Percentiles rank a stretch among this genome's conserved stretches.
Conservation (phyloP, 2,329 filamentous ascomycete species). For the Ceratocystis variospora region DNA sequence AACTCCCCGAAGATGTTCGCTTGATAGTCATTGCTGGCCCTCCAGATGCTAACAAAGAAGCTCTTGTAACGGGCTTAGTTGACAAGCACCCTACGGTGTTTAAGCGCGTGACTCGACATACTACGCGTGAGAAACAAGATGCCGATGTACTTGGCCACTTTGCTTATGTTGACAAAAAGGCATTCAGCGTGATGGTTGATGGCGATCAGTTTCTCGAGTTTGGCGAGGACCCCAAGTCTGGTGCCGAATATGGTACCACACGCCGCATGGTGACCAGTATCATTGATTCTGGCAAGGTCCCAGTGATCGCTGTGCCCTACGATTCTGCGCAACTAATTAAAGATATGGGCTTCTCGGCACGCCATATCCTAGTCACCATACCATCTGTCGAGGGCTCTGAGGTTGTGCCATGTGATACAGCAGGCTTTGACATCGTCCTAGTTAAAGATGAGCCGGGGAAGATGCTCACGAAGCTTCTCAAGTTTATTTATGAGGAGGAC, state of each 20-base stretch:
- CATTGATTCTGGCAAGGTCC: slow-evolving; percentile 43
- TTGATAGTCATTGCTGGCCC: slow-evolving; percentile 57
- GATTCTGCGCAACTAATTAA: slow-evolving; percentile 36
- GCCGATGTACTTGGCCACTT: slow-evolving; percentile 41
- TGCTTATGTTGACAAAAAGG: slow-evolving; percentile 41
- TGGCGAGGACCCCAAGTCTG: slow-evolving; percentile 34
- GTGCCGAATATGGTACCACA: slow-evolving; percentile 41
- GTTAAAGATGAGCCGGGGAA: slow-evolving; percentile 23
- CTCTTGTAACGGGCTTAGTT: slow-evolving; percentile 48
- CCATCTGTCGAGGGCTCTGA: slow-evolving; percentile 25
- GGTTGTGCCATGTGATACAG: slow-evolving; percentile 1
- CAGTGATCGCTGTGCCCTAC: slow-evolving; percentile 31
- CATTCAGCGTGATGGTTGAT: slow-evolving; percentile 45
- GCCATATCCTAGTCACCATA: slow-evolving; percentile 40
- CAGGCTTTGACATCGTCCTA: slow-evolving; percentile 20
- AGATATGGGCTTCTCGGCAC: slow-evolving; percentile 42
- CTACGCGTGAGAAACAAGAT: slow-evolving; percentile 36
- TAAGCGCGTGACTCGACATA: slow-evolving; percentile 41
- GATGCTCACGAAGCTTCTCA: slow-evolving; percentile 22
- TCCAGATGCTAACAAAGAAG: slow-evolving; percentile 47
- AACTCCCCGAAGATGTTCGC: slow-evolving; percentile 35
- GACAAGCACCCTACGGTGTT: slow-evolving; percentile 53
- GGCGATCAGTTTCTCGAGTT: slow-evolving; percentile 47
- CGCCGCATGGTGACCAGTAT: slow-evolving; percentile 39
- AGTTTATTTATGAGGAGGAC: slow-evolving; percentile 24